phyloP scores from a whole-genome alignment of 129 eudicot genomes.

The Kitagawia praeruptora region DNA sequence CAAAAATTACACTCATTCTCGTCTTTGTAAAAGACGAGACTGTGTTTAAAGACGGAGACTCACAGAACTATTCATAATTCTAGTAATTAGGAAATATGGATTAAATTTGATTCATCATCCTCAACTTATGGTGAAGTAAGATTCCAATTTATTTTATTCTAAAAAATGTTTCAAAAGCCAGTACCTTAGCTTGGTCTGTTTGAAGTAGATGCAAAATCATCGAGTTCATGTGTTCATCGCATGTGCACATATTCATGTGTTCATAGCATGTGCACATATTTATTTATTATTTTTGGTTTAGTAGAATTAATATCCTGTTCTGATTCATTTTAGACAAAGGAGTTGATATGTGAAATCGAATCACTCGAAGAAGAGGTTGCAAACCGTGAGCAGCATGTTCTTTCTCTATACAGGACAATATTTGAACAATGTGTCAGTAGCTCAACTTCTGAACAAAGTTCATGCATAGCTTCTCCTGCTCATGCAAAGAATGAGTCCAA shows the following conservation, averaged over 20 bases:
- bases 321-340: slow-evolving; percentile 52
- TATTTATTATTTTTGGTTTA: background rate
- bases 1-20: background rate
- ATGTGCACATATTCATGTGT: too few relatives aligned
- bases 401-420: slow-evolving; percentile 68
- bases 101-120: background rate
- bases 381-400: slow-evolving; percentile 82
- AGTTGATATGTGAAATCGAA: slow-evolving; percentile 76
- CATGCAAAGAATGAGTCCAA: slow-evolving; percentile 46
- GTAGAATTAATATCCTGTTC: background rate
- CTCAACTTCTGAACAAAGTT: slow-evolving; percentile 57
- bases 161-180: background rate
- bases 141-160: background rate
- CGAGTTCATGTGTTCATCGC: background rate
- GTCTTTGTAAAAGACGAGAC: too few relatives aligned
- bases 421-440: slow-evolving; percentile 64
- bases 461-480: slow-evolving; percentile 57
- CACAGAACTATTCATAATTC: background rate
- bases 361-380: slow-evolving; percentile 85
- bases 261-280: background rate
- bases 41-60: background rate
- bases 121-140: background rate
- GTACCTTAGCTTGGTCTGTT: background rate
- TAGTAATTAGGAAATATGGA: background rate
- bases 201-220: background rate